These are phyloP conservation scores for Coelastrella sp. DNA, from an alignment of 139 green algal genomes.

Conservation along the genomic window DNA sequence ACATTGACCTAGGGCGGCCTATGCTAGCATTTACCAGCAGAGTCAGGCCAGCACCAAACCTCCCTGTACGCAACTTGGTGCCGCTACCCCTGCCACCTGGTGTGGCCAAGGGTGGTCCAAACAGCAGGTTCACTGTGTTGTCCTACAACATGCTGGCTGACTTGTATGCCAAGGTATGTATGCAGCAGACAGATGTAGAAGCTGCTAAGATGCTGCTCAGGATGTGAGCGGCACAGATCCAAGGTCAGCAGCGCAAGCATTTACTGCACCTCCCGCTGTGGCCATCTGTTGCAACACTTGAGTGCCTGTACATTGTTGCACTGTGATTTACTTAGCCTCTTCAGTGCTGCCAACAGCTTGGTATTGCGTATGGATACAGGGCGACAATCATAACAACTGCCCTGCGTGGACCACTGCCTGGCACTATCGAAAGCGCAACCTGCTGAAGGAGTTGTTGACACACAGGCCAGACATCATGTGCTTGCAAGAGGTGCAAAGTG, in stretches of 20 bases:
- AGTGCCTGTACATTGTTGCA: too few species aligned
- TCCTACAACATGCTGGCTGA: constrained; percentile 98
- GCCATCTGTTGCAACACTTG: background rate
- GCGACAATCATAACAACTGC: constrained; percentile 89
- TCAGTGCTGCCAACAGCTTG: too few species aligned
- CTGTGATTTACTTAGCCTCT: too few species aligned
- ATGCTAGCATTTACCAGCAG: constrained; percentile 77
- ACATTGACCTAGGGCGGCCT: constrained; percentile 55
- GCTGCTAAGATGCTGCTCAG: background rate
- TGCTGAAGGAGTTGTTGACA: constrained; percentile 92
- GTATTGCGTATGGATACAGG: constrained; percentile 52
- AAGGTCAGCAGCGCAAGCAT: background rate
- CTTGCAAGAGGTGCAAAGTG: constrained; percentile 96
- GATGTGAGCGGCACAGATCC: background rate
- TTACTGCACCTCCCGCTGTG: background rate
- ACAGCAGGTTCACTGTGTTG: constrained; percentile 90
- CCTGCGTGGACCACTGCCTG: constrained; percentile 93
- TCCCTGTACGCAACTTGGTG: constrained; percentile 78
- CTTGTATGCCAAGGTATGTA: constrained; percentile 91
- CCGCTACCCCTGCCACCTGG: constrained; percentile 63
- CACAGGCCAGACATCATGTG: constrained; percentile 97
- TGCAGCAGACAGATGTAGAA: background rate
- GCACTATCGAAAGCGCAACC: constrained; percentile 93
- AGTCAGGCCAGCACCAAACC: constrained; percentile 83
- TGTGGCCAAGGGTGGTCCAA: constrained; percentile 26